Percentiles rank a stretch among this genome's conserved stretches.
Evolutionary conservation across 2,329 filamentous ascomycete genomes (phyloP).

Genomic region (Hypomyces rosellus): DNA sequence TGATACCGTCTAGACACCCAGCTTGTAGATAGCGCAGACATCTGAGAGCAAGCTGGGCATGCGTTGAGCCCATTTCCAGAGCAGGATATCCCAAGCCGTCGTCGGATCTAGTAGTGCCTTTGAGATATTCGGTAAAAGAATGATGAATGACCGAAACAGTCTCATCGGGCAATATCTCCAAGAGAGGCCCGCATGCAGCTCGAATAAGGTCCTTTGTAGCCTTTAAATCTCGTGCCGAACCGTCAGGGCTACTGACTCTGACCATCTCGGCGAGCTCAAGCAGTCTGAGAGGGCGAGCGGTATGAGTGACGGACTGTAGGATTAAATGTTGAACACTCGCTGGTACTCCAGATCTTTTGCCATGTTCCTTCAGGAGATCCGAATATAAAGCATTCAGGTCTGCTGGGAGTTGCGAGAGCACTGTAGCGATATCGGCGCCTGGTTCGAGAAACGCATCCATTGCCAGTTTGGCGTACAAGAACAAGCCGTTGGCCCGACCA

Average conservation of each 20-base stretch:
- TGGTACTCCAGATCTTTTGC: constrained; percentile 24
- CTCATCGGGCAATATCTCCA: constrained; percentile 40
- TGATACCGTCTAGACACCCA: constrained; percentile 10
- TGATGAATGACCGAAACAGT: constrained; percentile 40
- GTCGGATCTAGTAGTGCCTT: constrained; percentile 14
- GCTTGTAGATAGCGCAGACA: constrained; percentile 18
- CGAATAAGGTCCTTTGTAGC: constrained; percentile 32
- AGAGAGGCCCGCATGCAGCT: constrained; percentile 34
- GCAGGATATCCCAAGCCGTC: constrained; percentile 14
- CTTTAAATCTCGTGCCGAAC: constrained; percentile 14
- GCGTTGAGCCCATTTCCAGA: constrained; percentile 15
- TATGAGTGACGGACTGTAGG: constrained; percentile 36
- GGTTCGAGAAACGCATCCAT: constrained; percentile 32
- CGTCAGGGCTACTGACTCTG: constrained; percentile 5
- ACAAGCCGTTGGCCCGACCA: constrained; percentile 34
- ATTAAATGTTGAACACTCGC: constrained; percentile 31
- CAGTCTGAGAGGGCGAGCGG: constrained; percentile 33
- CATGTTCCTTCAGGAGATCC: constrained; percentile 33
- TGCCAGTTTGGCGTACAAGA: constrained; percentile 38
- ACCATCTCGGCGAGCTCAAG: constrained; percentile 34
- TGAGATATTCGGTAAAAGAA: constrained; percentile 42
- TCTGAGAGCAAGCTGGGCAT: constrained; percentile 16
- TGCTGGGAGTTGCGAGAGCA: constrained; percentile 27
- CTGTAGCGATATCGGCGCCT: constrained; percentile 17
- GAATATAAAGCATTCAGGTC: constrained; percentile 35